Percentiles rank a stretch among this genome's conserved stretches.
phyloP scores from a whole-genome alignment of 305 asterid genomes.

The Fraxinus baroniana region DNA sequence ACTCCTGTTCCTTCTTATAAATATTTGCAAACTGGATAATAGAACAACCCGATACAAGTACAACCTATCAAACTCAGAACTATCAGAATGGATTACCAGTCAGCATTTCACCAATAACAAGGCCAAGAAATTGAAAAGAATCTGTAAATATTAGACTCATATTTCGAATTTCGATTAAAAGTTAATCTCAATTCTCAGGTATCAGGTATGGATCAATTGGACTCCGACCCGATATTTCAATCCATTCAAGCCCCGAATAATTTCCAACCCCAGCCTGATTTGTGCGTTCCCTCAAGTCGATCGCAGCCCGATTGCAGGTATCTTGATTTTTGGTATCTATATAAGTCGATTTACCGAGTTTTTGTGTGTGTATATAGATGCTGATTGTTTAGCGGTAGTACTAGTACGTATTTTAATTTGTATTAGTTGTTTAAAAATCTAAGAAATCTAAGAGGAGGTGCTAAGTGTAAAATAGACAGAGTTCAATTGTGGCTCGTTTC shows the following conservation, averaged over 20 bases:
- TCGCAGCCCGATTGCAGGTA: constrained; percentile 56
- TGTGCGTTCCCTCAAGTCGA: constrained; percentile 32
- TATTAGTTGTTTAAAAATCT: background rate
- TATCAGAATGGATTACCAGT: background rate
- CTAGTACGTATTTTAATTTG: background rate
- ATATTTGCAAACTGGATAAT: background rate
- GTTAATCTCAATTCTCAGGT: background rate
- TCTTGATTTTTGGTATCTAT: background rate
- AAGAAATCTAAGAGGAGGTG: background rate
- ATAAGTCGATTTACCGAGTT: constrained; percentile 3
- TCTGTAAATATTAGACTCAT: background rate
- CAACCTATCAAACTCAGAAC: background rate
- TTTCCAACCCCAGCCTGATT: constrained; percentile 45
- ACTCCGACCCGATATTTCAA: constrained; percentile 39
- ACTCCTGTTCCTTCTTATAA: background rate
- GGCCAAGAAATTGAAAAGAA: background rate
- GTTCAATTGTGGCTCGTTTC: background rate
- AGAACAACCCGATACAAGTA: background rate
- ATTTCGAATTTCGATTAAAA: constrained; percentile 14
- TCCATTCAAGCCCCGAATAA: constrained; percentile 44
- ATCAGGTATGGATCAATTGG: constrained; percentile 56
- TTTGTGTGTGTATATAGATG: background rate
- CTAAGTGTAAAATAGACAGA: background rate
- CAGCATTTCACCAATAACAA: background rate
- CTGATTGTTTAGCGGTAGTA: background rate